Conservation (phyloP, 2,329 filamentous ascomycete species). For the Monosporascus sp. region DNA sequence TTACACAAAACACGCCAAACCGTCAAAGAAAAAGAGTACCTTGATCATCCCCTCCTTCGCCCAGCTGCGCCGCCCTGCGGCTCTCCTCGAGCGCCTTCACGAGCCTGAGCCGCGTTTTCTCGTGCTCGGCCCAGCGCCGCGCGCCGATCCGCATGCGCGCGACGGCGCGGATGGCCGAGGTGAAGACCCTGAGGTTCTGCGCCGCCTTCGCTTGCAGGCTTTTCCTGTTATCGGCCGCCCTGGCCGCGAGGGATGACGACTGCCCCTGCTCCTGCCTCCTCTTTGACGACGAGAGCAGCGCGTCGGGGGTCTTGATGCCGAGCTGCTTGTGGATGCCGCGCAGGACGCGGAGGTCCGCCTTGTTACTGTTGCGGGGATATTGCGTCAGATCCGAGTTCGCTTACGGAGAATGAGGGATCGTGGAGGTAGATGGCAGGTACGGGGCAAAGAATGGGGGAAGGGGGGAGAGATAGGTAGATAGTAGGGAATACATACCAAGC, state of each 20-base stretch:
- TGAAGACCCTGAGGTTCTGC: constrained; percentile 38
- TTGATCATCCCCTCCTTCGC: not conserved
- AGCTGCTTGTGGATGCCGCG: constrained; percentile 69
- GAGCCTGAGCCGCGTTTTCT: constrained; percentile 44
- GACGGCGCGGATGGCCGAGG: constrained; percentile 47
- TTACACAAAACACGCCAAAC: not conserved
- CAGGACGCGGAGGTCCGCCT: constrained; percentile 82
- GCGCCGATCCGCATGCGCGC: constrained; percentile 46
- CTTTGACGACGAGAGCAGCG: constrained; percentile 26
- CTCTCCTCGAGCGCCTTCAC: constrained; percentile 41
- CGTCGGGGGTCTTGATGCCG: constrained; percentile 31
- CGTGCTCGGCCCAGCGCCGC: constrained; percentile 46
- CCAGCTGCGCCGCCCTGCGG: constrained; percentile 5
- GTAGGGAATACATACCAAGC: constrained; percentile 67
- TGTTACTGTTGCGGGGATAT: constrained; percentile 63
- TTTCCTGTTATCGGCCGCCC: constrained; percentile 6
- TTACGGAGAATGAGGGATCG: constrained; percentile 3
- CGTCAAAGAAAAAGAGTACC: not conserved
- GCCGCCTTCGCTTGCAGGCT: constrained; percentile 4
- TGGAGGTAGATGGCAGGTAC: not conserved
- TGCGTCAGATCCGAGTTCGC: constrained; percentile 20
- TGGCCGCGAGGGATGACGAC: not conserved
- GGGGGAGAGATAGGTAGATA: constrained; percentile 3
- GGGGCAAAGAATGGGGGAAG: constrained; percentile 1
- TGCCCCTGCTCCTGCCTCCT: constrained; percentile 11